Conservation (phyloP, 2,329 filamentous ascomycete species). For the Pestalotiopsis sp. region DNA sequence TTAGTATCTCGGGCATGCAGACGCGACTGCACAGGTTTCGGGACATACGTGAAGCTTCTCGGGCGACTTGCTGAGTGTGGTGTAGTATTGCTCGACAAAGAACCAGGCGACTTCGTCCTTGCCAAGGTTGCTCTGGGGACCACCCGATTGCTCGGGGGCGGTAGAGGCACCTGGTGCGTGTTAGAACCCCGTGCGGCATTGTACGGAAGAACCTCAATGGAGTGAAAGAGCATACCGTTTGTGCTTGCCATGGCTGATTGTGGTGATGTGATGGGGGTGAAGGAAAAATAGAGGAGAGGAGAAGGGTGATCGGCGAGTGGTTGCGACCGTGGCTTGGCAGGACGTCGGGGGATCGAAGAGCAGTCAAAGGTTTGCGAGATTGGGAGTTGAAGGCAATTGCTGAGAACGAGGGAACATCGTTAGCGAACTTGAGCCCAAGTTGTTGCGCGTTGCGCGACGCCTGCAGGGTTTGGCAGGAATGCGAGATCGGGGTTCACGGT, state of each 20-base stretch:
- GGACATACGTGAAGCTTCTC: conserved; percentile 81
- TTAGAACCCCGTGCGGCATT: neutral
- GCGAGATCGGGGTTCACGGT: neutral
- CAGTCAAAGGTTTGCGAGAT: too few relatives aligned
- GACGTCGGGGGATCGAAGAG: neutral
- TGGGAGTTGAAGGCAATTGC: neutral
- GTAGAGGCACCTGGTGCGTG: conserved; percentile 29
- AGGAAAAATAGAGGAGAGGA: neutral
- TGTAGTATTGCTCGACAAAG: conserved; percentile 99
- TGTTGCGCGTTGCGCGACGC: neutral
- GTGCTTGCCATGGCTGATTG: conserved; percentile 13
- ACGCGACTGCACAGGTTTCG: too few relatives aligned
- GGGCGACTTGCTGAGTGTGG: conserved; percentile 89
- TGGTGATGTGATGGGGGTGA: conserved; percentile 4
- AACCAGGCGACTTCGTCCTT: conserved; percentile 99
- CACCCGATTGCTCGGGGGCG: conserved; percentile 32
- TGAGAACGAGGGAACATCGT: neutral
- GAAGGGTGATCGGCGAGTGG: neutral
- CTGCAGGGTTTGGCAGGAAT: neutral
- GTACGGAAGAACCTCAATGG: neutral
- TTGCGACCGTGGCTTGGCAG: neutral
- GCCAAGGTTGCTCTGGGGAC: conserved; percentile 50
- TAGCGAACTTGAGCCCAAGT: neutral
- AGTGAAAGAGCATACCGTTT: conserved; percentile 12
- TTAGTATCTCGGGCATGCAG: neutral